Percentiles rank a stretch among this genome's conserved stretches.
These are phyloP conservation scores for Triticum turgidum DNA, from an alignment of 176 grass and related monocot species.

Conservation along the genomic window DNA sequence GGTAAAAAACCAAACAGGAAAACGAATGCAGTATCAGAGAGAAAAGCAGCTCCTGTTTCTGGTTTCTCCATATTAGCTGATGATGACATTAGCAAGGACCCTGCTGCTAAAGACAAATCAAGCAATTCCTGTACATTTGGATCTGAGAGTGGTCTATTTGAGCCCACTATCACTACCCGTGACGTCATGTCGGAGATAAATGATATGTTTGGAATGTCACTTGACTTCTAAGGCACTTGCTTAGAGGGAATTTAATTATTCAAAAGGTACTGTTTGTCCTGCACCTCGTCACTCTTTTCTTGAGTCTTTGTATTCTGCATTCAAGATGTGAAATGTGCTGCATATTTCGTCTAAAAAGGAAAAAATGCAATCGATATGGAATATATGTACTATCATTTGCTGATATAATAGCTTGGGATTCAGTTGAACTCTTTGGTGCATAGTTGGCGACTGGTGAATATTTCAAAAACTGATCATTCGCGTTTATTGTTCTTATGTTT, in stretches of 20 bases:
- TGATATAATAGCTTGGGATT: conserved; percentile 9
- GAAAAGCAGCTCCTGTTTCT: conserved; percentile 34
- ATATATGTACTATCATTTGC: not conserved
- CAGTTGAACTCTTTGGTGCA: not conserved
- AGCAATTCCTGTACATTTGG: conserved; percentile 40
- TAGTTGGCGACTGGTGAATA: conserved; percentile 8
- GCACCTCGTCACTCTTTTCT: not conserved
- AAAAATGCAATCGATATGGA: not conserved
- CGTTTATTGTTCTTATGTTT: not conserved
- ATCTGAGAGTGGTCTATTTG: conserved; percentile 59
- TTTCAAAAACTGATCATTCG: not conserved
- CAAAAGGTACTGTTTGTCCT: not conserved
- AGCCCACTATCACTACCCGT: conserved; percentile 78
- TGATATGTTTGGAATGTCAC: conserved; percentile 78
- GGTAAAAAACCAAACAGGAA: conserved; percentile 47
- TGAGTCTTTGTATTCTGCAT: not conserved
- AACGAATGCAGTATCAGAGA: conserved; percentile 30
- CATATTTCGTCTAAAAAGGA: not conserved
- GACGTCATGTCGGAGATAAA: conserved; percentile 89
- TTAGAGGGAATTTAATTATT: conserved; percentile 18
- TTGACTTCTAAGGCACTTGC: conserved; percentile 54
- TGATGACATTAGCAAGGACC: conserved; percentile 47
- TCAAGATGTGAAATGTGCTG: conserved; percentile 13
- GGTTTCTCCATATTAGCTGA: conserved; percentile 76
- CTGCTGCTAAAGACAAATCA: conserved; percentile 9